phyloP scores from a whole-genome alignment of 169 alveolate genomes.

The Cardiosporidium cionae region DNA sequence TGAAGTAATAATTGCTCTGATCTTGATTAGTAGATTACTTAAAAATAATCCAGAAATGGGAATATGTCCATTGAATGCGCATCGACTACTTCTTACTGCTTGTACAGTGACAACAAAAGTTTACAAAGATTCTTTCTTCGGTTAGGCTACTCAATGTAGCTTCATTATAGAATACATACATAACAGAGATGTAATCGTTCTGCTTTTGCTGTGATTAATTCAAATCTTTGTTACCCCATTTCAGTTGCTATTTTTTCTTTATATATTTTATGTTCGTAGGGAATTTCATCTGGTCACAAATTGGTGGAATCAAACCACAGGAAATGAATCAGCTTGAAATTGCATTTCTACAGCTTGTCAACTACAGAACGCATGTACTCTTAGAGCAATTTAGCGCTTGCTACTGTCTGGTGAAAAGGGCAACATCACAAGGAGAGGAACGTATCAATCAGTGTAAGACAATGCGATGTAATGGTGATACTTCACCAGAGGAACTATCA shows the following conservation, averaged over 20 bases:
- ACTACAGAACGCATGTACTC: not conserved
- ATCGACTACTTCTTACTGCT: not conserved
- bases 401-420: not conserved
- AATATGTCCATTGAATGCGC: not conserved
- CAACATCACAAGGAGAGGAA: no score
- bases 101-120: not conserved
- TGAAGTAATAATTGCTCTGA: not conserved
- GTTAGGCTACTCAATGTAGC: no score
- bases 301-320: not conserved
- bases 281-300: not conserved
- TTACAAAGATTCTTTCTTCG: not conserved
- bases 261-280: not conserved
- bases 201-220: no score
- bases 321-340: not conserved
- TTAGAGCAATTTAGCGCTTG: not conserved
- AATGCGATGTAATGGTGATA: no score
- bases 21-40: not conserved
- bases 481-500: no score
- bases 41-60: not conserved
- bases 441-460: no score
- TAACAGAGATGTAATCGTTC: no score
- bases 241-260: no score
- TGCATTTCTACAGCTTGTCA: not conserved
- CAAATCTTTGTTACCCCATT: no score
- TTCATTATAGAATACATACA: no score